Evolutionary conservation across 2,329 filamentous ascomycete species (phyloP), one percentile per base, ranked within the genome.

Genomic region (Aureobasidium subglaciale): DNA sequence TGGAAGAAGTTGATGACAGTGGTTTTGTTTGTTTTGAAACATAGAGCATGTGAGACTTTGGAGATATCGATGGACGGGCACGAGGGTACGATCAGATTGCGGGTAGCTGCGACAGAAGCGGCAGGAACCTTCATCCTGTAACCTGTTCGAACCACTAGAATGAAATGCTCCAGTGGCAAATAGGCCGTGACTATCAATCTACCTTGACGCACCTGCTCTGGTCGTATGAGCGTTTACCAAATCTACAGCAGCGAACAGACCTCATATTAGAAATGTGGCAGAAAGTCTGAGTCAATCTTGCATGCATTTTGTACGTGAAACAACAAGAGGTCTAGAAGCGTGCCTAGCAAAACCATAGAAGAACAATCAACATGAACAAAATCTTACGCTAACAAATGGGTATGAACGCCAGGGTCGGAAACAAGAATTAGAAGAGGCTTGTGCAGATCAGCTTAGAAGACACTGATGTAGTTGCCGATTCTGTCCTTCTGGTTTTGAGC

Each of bases 401-500:
- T 58, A 58, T 58, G 56, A 53, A 58, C 56, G 56, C 56, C 56
- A 25, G 15, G 20, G 38, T 24, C 42, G 32, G 34, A 49, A 25
- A 40, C 11, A 18, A 24, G 22, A 35, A 24, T 9, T 11, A 42
- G 24, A 22, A 53, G 18, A 29, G 13, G 25, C 7, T 27, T 18
- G 18, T 49, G 37, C 45, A 49, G n/a, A 57, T 9, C 13, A 46
- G 42, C 42, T 49, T 43, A 96, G 75, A 99, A 96, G 60, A 97
- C 93, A 74, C 90, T 96, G 71, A 99, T 99, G 74, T 95, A 99
- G 75, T 97, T 99, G 65, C 89, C 88, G 70, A 99, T 97, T 69
- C 93, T 84, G 73, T 99, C 93, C 78, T 99, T 99, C 75, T 99
- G 93, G 78, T 96, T 96, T 75, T 99, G 93, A 56, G 93, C 93